Percentiles rank a stretch among this genome's conserved stretches.
Conservation (phyloP, 2,329 filamentous ascomycete species). For the Cryphonectria japonica region DNA sequence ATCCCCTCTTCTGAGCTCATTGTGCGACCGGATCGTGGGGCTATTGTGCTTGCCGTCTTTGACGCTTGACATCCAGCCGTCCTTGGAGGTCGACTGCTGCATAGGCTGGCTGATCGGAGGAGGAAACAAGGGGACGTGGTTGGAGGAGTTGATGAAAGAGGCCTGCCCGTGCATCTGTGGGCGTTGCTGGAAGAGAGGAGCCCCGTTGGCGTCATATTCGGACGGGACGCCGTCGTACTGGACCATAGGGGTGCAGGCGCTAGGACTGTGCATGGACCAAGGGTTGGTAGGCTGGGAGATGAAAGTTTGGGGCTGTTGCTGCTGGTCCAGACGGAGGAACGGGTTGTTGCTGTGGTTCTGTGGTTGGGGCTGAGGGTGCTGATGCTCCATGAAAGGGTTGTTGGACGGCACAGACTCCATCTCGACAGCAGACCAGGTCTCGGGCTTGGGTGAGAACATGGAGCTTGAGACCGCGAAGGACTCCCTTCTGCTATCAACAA, state of each 20-base stretch:
- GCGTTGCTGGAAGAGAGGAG: conserved; percentile 56
- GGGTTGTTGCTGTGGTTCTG: conserved; percentile 59
- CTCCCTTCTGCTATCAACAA: conserved; percentile 65
- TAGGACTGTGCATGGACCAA: conserved; percentile 71
- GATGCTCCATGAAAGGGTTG: conserved; percentile 63
- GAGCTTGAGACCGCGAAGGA: conserved; percentile 62
- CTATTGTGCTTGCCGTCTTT: conserved; percentile 65
- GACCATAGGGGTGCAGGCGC: conserved; percentile 74
- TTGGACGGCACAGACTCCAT: conserved; percentile 67
- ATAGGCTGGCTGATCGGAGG: conserved; percentile 52
- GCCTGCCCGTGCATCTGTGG: conserved; percentile 56
- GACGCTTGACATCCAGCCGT: conserved; percentile 54
- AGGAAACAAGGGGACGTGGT: conserved; percentile 58
- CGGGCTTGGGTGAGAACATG: conserved; percentile 68
- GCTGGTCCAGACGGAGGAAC: conserved; percentile 67
- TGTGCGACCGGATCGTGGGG: conserved; percentile 72
- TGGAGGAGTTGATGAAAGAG: conserved; percentile 57
- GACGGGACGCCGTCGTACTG: conserved; percentile 66
- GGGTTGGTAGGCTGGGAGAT: conserved; percentile 47
- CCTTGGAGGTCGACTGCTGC: conserved; percentile 61
- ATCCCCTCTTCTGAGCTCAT: conserved; percentile 76
- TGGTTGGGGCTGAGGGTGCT: conserved; percentile 29
- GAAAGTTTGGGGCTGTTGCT: conserved; percentile 46
- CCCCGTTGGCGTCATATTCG: conserved; percentile 56
- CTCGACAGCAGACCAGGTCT: conserved; percentile 66